Evolutionary conservation across 352 stramenopile genomes (phyloP), one percentile per base, ranked within the genome.

Genomic region (Globisporangium echinulatum): DNA sequence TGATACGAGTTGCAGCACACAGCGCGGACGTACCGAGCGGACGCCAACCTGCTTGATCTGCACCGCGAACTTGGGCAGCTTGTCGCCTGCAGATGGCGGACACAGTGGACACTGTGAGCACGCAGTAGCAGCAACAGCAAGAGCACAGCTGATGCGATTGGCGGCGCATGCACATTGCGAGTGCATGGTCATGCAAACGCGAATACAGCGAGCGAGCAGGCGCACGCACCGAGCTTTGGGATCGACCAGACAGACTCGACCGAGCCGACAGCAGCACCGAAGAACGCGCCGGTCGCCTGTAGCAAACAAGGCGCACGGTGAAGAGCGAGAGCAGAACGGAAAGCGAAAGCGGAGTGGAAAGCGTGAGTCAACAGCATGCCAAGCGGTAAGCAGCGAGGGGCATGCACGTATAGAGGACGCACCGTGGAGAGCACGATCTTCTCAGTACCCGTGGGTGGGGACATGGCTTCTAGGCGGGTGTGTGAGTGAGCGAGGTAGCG

Each of bases 201-300:
- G 38, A 1, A 44, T 7, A 36, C 36, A 46, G 6, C 14, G 6
- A 11, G 15, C 62, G 40, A 33, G 10, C 15, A 39, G 39, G 8
- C 13, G 4, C 37, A 70, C 76, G 58, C 59, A 92, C 85, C 86
- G 60, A 94, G 82, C 76, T 90, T 91, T 38, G 86, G 86, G 61
- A 95, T 93, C 55, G 75, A 74, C 86, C 86, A 95, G 47, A 95
- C 86, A 4, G 86, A 92, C 73, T 95, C 84, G 39, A 94, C 65
- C 19, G 82, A 85, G 60, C 86, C 86, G 47, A 77, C 62, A 60
- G 82, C 74, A 4, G 76, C 70, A 58, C 86, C 86, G 58, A 90
- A 91, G 64, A 94, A 92, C 39, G 82, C 83, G 47, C 86, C 86
- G 2, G 77, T 81, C 51, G 68, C 79, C 83, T 93, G 62, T 25